phyloP scores from a whole-genome alignment of 805 yeast genomes.

The Ogataea pignaliae region DNA sequence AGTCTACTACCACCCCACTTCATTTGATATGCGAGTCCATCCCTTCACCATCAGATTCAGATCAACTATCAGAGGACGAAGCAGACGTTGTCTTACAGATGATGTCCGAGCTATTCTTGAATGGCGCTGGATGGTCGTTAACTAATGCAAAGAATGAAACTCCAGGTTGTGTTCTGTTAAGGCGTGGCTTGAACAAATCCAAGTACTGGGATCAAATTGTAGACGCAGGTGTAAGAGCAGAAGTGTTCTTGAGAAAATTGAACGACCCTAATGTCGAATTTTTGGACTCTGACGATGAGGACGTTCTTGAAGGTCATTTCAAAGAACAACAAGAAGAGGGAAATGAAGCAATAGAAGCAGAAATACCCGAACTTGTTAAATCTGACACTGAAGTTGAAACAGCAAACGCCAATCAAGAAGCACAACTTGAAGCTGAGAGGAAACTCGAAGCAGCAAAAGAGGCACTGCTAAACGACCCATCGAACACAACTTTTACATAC shows the following conservation, averaged over 20 bases:
- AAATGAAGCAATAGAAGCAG: conserved; percentile 8
- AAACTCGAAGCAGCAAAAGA: conserved; percentile 17
- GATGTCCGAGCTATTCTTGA: conserved; percentile 66
- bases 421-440: conserved; percentile 2
- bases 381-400: conserved; percentile 2
- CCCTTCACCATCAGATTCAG: conserved; percentile 30
- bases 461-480: conserved; percentile 44
- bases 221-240: conserved; percentile 89
- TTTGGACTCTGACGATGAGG: conserved; percentile 37
- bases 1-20: conserved; percentile 69
- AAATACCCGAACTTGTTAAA: conserved; percentile 14
- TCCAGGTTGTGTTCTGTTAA: conserved; percentile 75
- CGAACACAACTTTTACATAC: conserved; percentile 60
- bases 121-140: conserved; percentile 92
- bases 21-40: conserved; percentile 61
- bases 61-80: conserved; percentile 31
- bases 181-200: conserved; percentile 39
- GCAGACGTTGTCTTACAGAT: conserved; percentile 43
- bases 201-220: conserved; percentile 49
- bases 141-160: conserved; percentile 68
- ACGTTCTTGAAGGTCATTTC: conserved; percentile 10
- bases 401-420: conserved; percentile 9
- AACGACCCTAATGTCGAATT: conserved; percentile 61
- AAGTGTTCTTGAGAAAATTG: conserved; percentile 69
- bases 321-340: conserved; percentile 18